These are phyloP conservation scores for Tolypocladium tropicale DNA, from an alignment of 2,329 filamentous ascomycete species.

Conservation along the genomic window DNA sequence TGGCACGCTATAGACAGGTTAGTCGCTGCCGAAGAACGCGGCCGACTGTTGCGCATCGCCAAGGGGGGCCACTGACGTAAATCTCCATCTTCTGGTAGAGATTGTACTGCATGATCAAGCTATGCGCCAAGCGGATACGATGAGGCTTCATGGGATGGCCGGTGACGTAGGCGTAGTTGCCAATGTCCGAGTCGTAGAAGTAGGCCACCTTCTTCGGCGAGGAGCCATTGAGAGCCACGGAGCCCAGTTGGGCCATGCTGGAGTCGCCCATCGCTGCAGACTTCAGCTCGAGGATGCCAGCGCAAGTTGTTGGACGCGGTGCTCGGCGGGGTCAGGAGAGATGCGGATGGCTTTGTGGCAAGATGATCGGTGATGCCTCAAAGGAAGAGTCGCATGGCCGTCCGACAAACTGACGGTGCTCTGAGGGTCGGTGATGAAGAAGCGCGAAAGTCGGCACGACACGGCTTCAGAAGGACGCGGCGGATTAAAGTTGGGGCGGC, in stretches of 20 bases:
- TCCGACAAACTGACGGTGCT: not conserved
- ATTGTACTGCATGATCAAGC: slow-evolving; percentile 91
- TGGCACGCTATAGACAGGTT: slow-evolving; percentile 50
- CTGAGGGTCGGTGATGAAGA: not conserved
- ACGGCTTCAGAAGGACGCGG: slow-evolving; percentile 5
- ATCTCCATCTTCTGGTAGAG: slow-evolving; percentile 96
- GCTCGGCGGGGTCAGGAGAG: not conserved
- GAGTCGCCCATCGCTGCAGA: slow-evolving; percentile 24
- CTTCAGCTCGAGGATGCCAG: not conserved
- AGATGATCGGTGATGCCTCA: not conserved
- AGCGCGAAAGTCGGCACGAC: slow-evolving; percentile 9
- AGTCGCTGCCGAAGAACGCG: not conserved
- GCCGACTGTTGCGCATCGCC: not conserved
- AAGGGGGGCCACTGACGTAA: slow-evolving; percentile 57
- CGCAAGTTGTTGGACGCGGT: not conserved
- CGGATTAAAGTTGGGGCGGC: slow-evolving; percentile 21
- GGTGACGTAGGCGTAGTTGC: slow-evolving; percentile 94
- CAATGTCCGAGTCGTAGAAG: slow-evolving; percentile 97
- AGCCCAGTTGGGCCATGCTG: slow-evolving; percentile 28
- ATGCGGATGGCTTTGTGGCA: not conserved
- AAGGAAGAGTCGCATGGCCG: not conserved
- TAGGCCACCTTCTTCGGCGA: slow-evolving; percentile 80
- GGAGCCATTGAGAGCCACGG: slow-evolving; percentile 34
- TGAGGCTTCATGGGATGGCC: slow-evolving; percentile 99
- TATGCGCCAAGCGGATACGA: slow-evolving; percentile 87